These are phyloP conservation scores for Eucalyptus marginata DNA, from an alignment of 345 rosid genomes.

Conservation along the genomic window DNA sequence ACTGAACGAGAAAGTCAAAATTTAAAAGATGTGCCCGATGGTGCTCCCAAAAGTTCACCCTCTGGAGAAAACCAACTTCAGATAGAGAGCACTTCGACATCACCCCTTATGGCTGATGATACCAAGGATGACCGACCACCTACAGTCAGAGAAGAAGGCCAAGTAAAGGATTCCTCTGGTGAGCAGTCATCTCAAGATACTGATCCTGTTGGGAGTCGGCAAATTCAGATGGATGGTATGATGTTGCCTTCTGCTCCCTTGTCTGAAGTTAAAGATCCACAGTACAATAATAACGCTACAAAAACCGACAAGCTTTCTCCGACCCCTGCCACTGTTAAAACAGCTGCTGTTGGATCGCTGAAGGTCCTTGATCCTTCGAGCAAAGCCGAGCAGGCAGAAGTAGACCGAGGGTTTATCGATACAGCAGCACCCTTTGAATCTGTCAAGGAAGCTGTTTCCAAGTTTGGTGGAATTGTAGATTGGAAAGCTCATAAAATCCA, in stretches of 20 bases:
- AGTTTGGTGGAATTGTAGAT: conserved; percentile 91
- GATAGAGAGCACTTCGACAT: neutral
- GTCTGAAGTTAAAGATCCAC: neutral
- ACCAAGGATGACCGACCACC: neutral
- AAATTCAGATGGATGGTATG: neutral
- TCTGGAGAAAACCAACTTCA: neutral
- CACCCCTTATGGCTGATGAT: neutral
- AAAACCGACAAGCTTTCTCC: neutral
- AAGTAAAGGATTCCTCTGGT: neutral
- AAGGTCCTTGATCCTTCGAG: neutral
- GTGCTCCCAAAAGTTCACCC: neutral
- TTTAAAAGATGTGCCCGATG: neutral
- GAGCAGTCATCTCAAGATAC: neutral
- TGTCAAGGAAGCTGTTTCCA: conserved; percentile 91
- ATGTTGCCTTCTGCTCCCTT: neutral
- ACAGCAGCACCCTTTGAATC: conserved; percentile 90
- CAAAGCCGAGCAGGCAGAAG: conserved; percentile 2
- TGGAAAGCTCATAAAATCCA: conserved; percentile 90
- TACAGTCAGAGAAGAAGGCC: neutral
- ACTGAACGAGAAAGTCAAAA: neutral
- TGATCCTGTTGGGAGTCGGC: neutral
- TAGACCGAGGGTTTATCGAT: conserved; percentile 51
- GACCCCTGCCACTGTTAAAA: neutral
- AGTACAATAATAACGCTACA: neutral
- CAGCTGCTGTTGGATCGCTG: neutral